Conservation (phyloP, 805 yeast genomes). For the Yarrowia sp. region DNA sequence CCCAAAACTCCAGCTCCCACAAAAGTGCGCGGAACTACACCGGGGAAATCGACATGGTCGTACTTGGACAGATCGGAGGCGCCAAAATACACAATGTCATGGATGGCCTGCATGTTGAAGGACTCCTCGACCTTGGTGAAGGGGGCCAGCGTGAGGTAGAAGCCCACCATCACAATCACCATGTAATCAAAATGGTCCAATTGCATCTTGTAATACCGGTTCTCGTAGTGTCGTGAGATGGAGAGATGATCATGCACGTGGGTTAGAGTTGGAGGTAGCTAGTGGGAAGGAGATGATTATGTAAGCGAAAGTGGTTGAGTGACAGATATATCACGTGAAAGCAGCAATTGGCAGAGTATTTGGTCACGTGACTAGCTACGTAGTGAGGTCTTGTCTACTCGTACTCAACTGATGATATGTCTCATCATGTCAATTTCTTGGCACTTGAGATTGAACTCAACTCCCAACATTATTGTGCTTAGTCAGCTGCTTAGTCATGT, state of each 20-base stretch:
- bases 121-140: constrained; percentile 94
- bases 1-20: constrained; percentile 70
- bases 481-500: no score
- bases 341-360: no score
- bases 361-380: no score
- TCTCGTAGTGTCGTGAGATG: not conserved
- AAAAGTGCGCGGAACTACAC: constrained; percentile 87
- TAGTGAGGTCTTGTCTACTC: no score
- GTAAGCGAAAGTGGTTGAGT: no score
- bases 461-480: no score
- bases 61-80: constrained; percentile 49
- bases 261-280: not conserved
- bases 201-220: constrained; percentile 39
- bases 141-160: constrained; percentile 68
- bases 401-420: no score
- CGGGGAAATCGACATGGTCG: constrained; percentile 84
- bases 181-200: constrained; percentile 49
- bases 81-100: constrained; percentile 60
- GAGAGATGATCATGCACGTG: not conserved
- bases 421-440: no score
- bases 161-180: constrained; percentile 57
- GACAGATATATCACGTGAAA: no score
- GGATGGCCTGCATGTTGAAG: constrained; percentile 86
- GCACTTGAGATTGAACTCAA: no score
- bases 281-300: no score